Evolutionary conservation across 176 grass and related monocot species (phyloP), one percentile per base, ranked within the genome.

Genomic region (Otatea glauca): DNA sequence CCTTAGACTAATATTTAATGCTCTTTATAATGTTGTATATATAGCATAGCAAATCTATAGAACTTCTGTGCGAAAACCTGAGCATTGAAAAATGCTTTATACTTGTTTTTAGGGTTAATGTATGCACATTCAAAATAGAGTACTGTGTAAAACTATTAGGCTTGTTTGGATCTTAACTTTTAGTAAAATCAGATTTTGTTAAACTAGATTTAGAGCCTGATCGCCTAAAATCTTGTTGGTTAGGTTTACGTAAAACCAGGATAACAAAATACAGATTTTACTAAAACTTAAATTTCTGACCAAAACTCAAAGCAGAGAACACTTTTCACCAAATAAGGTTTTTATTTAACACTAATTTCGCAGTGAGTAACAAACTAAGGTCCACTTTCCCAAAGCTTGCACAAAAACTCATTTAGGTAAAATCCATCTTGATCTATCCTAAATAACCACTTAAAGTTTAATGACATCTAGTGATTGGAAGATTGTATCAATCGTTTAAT

Each of bases 51-150:
- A 37, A 16, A 16, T 73, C 6, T 64, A 53, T 80, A 18, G 12
- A 74, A 62, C 21, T 66, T 80, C 58, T 44, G 17, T 56, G 29
- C 43, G 16, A 73, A 63, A 51, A 51, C 15, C 7, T 65, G 68
- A 34, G 16, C 32, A 44, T 27, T 65, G 45, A 32, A 80, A n/a
- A 56, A 44, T 80, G 59, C 24, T 74, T 21, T 67, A 16, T 66
- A 6, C 9, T 70, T 71, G 34, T 38, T 23, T 74, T 61, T 54
- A 55, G 9, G 54, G 55, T 79, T 59, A 86, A 27, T 44, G 18
- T 38, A 74, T 66, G 32, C 59, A 64, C 42, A 70, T 53, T 70
- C 65, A 72, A 63, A 71, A 54, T 72, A 72, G 76, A 80, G 17
- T 14, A 38, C 23, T 17, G 17, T 54, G 35, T 50, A 81, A 66